A percentile compares a stretch with the other conserved stretches of the same genome.
These are phyloP conservation scores for Aspergillus latus DNA, from an alignment of 2,329 filamentous ascomycete genomes.

Conservation along the genomic window DNA sequence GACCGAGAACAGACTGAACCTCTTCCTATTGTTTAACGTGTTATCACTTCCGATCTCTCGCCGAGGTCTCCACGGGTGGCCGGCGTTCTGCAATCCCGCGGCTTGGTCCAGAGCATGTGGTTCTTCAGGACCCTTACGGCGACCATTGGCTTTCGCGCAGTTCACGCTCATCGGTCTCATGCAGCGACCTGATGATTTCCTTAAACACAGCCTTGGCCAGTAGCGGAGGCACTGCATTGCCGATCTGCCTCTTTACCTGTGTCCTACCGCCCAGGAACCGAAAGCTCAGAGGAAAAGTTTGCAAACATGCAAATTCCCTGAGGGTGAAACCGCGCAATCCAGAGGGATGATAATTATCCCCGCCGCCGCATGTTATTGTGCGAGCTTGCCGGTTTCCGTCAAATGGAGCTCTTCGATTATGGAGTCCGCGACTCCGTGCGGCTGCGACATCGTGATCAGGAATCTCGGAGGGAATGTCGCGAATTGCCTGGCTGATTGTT, in stretches of 20 bases:
- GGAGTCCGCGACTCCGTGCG: conserved; percentile 19
- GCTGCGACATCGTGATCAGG: conserved; percentile 44
- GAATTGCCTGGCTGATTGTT: conserved; percentile 47
- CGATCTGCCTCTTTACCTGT: conserved; percentile 61
- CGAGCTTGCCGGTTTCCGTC: conserved; percentile 52
- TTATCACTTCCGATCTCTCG: no score
- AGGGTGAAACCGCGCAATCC: conserved; percentile 64
- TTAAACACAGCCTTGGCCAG: conserved; percentile 43
- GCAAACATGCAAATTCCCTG: conserved; percentile 67
- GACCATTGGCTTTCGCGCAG: not conserved
- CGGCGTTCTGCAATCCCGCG: conserved; percentile 11
- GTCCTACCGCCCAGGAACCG: conserved; percentile 49
- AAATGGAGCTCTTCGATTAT: conserved; percentile 41
- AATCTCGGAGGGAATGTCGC: conserved; percentile 39
- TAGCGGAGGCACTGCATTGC: conserved; percentile 72
- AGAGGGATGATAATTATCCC: conserved; percentile 64
- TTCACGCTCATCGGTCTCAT: conserved; percentile 36
- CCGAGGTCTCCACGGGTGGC: conserved; percentile 12
- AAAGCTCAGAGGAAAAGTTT: conserved; percentile 66
- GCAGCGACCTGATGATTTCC: conserved; percentile 39
- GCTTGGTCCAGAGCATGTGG: conserved; percentile 4
- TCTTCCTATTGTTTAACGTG: no score
- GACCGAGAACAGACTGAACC: no score
- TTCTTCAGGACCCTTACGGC: not conserved
- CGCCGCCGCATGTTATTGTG: conserved; percentile 64